These are phyloP conservation scores for Quaeritorhiza haematococci DNA, from an alignment of 371 early-diverging fungal genomes.

Conservation along the genomic window DNA sequence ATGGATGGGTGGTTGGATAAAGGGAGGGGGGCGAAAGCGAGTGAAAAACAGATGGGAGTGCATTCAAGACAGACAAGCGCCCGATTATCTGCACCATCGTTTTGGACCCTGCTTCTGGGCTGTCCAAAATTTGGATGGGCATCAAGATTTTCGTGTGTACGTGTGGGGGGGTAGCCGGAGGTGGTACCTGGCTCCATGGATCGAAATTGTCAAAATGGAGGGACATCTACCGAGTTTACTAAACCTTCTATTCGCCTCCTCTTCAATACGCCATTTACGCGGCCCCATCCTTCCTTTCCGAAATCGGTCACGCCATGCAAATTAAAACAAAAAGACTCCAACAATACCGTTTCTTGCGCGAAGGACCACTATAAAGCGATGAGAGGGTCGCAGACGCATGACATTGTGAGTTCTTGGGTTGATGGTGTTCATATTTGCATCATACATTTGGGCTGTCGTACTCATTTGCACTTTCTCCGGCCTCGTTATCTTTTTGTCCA, in stretches of 20 bases:
- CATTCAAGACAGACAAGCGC: too few species aligned
- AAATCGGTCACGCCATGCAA: not conserved
- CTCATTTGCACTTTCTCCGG: too few species aligned
- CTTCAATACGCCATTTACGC: not conserved
- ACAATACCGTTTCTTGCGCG: slow-evolving; percentile 42
- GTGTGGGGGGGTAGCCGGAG: not conserved
- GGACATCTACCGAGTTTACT: not conserved
- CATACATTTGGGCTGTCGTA: not conserved
- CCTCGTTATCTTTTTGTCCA: too few species aligned
- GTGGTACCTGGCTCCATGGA: not conserved
- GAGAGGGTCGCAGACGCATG: slow-evolving; percentile 30
- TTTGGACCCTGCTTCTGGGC: not conserved
- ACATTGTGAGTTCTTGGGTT: slow-evolving; percentile 32
- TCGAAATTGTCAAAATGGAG: not conserved
- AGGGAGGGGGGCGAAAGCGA: too few species aligned
- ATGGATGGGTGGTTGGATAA: too few species aligned
- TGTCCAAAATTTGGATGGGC: not conserved
- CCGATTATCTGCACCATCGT: too few species aligned
- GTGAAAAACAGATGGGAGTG: too few species aligned
- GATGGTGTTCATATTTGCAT: not conserved
- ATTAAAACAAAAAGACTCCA: slow-evolving; percentile 23
- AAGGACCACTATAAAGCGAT: slow-evolving; percentile 43
- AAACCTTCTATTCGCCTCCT: not conserved
- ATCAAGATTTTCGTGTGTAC: not conserved
- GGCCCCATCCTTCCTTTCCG: not conserved